Percentiles rank a stretch among this genome's conserved stretches.
Conservation (phyloP, 148 eudicot genomes). For the Amaranthus cruentus region DNA sequence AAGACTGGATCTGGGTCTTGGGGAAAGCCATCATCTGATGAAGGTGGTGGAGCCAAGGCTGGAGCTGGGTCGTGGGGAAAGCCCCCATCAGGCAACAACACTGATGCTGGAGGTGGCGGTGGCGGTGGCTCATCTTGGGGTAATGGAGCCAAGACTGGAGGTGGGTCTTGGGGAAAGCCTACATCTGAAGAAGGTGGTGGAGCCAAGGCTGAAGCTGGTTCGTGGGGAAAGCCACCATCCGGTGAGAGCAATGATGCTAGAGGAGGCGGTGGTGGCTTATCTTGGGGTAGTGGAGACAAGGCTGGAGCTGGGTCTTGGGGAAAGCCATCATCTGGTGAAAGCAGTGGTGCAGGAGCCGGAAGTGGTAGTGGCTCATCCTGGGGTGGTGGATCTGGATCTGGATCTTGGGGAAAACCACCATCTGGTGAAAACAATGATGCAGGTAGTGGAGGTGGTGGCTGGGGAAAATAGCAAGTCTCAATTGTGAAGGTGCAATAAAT, state of each 20-base stretch:
- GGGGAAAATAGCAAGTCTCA: conserved; percentile 12
- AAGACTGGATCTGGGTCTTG: conserved; percentile 14
- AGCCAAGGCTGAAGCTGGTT: background rate
- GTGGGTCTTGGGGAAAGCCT: background rate
- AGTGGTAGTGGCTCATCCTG: conserved; percentile 12
- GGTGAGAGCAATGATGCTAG: conserved; percentile 11
- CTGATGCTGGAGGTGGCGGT: conserved; percentile 20
- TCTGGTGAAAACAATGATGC: conserved; percentile 6
- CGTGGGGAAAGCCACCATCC: conserved; percentile 5
- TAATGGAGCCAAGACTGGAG: conserved; percentile 15
- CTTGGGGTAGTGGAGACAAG: too few species aligned
- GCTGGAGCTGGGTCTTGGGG: background rate
- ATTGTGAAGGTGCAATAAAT: too few species aligned
- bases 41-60: conserved; percentile 8
- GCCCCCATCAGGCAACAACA: background rate
- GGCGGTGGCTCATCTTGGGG: conserved; percentile 28
- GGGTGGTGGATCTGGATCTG: conserved; percentile 11
- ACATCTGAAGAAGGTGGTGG: background rate
- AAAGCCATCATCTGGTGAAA: background rate
- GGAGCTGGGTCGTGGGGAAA: conserved; percentile 6
- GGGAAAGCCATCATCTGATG: background rate
- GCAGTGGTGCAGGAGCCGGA: too few species aligned
- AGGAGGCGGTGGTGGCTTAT: conserved; percentile 9
- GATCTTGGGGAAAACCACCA: conserved; percentile 7
- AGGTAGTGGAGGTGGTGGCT: conserved; percentile 23